Conservation (phyloP, 768 basidiomycete species). For the Amanita pallidorosea region DNA sequence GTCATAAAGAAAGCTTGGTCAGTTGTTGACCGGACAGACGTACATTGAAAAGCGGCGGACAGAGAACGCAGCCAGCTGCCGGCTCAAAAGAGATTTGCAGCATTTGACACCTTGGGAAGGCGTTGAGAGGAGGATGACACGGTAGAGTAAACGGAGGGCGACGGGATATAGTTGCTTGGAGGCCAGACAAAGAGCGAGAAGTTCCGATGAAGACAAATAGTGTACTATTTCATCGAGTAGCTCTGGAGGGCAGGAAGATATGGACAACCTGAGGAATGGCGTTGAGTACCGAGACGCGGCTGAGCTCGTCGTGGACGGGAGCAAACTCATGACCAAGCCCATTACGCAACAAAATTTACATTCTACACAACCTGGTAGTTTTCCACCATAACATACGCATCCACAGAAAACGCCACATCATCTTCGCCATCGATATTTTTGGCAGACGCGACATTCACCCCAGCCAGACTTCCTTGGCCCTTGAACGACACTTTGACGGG, state of each 20-base stretch:
- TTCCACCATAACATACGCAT: slow-evolving; percentile 41
- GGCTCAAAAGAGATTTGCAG: slow-evolving; percentile 3
- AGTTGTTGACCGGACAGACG: background rate
- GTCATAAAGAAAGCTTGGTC: background rate
- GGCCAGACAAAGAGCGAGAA: slow-evolving; percentile 8
- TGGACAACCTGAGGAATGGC: background rate
- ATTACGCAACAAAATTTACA: background rate
- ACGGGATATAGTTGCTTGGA: slow-evolving; percentile 8
- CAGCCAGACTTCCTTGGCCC: slow-evolving; percentile 71
- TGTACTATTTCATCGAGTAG: slow-evolving; percentile 11
- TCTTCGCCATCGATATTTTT: slow-evolving; percentile 37
- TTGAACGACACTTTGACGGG: slow-evolving; percentile 80
- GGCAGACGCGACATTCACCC: slow-evolving; percentile 54
- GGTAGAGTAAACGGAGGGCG: slow-evolving; percentile 10
- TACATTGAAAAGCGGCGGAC: slow-evolving; percentile 5
- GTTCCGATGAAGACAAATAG: slow-evolving; percentile 3
- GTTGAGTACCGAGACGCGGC: background rate
- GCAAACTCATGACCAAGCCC: background rate
- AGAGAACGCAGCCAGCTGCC: slow-evolving; percentile 3
- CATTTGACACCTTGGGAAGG: slow-evolving; percentile 2
- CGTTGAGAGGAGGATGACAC: slow-evolving; percentile 5
- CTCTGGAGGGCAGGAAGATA: slow-evolving; percentile 8
- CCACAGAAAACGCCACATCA: slow-evolving; percentile 36
- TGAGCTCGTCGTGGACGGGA: too few relatives aligned
- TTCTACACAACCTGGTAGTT: slow-evolving; percentile 45